Percentiles rank a stretch among this genome's conserved stretches.
phyloP scores from a whole-genome alignment of 106 monocot species.

The Hemerocallis citrina region DNA sequence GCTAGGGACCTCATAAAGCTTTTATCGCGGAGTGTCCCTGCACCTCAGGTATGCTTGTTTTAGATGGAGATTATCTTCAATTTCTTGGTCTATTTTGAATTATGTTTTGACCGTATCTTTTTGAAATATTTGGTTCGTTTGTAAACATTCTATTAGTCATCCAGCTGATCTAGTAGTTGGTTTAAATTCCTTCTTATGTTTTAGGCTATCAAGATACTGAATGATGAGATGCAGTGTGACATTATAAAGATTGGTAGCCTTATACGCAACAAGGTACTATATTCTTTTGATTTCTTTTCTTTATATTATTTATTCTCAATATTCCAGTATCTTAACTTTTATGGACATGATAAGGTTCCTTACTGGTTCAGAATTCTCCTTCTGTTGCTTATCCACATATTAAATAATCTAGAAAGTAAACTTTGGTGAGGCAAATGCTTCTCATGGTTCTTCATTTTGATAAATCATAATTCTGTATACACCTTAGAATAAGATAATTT shows the following conservation, averaged over 20 bases:
- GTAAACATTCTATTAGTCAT: too few relatives aligned
- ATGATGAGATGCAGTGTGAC: conserved; percentile 96
- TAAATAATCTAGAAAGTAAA: too few relatives aligned
- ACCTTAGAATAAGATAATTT: too few relatives aligned
- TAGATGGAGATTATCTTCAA: not conserved
- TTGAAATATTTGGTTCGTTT: not conserved
- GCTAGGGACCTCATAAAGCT: conserved; percentile 96
- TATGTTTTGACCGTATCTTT: too few relatives aligned
- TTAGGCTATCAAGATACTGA: conserved; percentile 87
- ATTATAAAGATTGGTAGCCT: conserved; percentile 91
- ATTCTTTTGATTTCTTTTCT: conserved; percentile 1
- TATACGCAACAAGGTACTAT: conserved; percentile 76
- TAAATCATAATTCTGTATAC: too few relatives aligned
- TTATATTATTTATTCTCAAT: not conserved
- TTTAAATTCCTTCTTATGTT: conserved; percentile 7
- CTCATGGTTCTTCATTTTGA: too few relatives aligned
- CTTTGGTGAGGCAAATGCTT: too few relatives aligned
- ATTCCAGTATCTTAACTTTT: too few relatives aligned
- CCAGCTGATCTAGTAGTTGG: not conserved
- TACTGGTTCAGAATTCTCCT: too few relatives aligned
- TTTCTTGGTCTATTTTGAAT: too few relatives aligned
- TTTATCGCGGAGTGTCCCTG: conserved; percentile 93
- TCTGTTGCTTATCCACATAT: too few relatives aligned
- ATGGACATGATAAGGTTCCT: too few relatives aligned
- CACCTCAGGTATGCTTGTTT: conserved; percentile 55